These are phyloP conservation scores for Barbarea vulgaris DNA, from an alignment of 345 rosid species.

Conservation along the genomic window DNA sequence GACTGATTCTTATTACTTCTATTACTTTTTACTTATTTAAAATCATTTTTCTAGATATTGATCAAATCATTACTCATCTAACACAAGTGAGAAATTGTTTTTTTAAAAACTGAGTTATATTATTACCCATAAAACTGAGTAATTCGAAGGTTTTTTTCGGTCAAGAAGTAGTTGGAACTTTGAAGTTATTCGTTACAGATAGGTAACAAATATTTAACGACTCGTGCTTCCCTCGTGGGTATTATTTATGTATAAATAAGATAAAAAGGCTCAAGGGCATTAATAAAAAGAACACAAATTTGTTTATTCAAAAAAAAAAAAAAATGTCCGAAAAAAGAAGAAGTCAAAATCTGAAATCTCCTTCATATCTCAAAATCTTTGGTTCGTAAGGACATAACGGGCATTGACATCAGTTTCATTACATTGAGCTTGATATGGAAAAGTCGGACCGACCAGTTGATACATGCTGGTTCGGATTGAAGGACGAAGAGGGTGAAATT, in stretches of 20 bases:
- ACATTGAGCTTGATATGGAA: constrained; percentile 10
- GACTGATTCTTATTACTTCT: not conserved
- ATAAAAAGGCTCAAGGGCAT: not conserved
- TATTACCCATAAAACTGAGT: not conserved
- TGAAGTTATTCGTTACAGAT: not conserved
- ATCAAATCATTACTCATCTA: not conserved
- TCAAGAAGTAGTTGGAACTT: not conserved
- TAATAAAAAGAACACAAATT: not conserved
- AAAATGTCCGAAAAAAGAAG: not conserved
- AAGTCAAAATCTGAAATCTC: constrained; percentile 21
- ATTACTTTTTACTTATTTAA: not conserved
- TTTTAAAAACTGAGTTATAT: not conserved
- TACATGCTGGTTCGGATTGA: constrained; percentile 8
- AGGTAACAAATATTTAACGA: constrained; percentile 5
- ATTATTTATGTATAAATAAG: constrained; percentile 1
- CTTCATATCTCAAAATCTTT: not conserved
- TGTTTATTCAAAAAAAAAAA: not conserved
- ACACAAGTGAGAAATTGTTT: no score
- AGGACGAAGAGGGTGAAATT: not conserved
- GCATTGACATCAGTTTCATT: not conserved
- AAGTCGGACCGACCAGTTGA: constrained; percentile 11
- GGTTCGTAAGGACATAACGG: not conserved
- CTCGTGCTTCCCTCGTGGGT: constrained; percentile 43
- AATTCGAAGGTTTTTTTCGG: not conserved
- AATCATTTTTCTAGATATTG: not conserved